Conservation (phyloP, 2,329 filamentous ascomycete genomes). For the Cyphellophora attinorum region DNA sequence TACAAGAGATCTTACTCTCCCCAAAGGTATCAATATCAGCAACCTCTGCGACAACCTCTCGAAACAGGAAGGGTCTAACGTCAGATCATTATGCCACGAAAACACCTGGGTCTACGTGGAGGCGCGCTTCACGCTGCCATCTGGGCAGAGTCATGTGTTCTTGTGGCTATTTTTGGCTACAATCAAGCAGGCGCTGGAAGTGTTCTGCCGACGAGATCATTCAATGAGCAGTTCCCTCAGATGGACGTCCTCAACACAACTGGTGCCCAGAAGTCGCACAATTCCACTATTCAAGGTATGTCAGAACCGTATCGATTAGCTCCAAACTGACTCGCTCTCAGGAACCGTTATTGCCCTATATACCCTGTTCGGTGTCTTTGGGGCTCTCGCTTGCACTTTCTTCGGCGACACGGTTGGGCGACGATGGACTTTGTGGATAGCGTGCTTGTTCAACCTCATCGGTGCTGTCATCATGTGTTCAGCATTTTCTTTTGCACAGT, state of each 20-base stretch:
- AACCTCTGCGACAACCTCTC: no score
- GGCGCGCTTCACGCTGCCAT: background rate
- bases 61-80: no score
- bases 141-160: background rate
- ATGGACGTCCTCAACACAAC: constrained; percentile 38
- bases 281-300: constrained; percentile 43
- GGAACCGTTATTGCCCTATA: constrained; percentile 31
- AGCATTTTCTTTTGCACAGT: constrained; percentile 31
- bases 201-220: constrained; percentile 15
- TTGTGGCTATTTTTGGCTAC: background rate
- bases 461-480: constrained; percentile 38
- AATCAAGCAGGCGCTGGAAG: constrained; percentile 1
- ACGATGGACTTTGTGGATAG: constrained; percentile 23
- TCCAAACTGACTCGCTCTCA: constrained; percentile 1
- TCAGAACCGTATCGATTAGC: constrained; percentile 34
- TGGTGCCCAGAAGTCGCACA: constrained; percentile 32
- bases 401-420: constrained; percentile 38
- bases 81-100: no score
- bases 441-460: constrained; percentile 29
- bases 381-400: constrained; percentile 35
- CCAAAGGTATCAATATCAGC: no score
- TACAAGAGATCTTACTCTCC: no score
- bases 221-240: constrained; percentile 35
- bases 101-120: background rate
- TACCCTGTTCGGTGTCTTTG: constrained; percentile 37